A percentile compares a stretch with the other conserved stretches of the same genome.
Evolutionary conservation across 106 monocot species (phyloP).

Genomic region (Triglochin maritima): DNA sequence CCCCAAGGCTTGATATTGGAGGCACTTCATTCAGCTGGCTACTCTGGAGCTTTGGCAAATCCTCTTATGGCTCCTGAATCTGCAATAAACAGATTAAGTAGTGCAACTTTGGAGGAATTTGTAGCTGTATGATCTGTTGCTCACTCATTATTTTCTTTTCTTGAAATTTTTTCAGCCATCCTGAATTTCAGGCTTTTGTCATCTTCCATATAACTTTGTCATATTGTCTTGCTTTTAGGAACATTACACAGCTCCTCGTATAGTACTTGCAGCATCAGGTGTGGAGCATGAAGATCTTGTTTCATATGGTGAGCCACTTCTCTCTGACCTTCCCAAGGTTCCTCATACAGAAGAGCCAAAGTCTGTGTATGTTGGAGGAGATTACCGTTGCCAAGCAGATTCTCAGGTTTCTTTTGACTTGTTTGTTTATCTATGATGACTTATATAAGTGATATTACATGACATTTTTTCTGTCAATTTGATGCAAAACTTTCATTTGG

Average conservation of each 20-base stretch:
- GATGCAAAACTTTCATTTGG: slow-evolving; percentile 2
- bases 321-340: slow-evolving; percentile 49
- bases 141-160: neutral
- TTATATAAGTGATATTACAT: neutral
- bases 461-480: neutral
- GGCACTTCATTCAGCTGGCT: slow-evolving; percentile 72
- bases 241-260: slow-evolving; percentile 56
- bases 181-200: no score
- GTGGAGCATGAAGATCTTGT: slow-evolving; percentile 75
- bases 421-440: neutral
- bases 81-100: slow-evolving; percentile 37
- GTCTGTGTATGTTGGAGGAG: slow-evolving; percentile 64
- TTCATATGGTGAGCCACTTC: slow-evolving; percentile 51
- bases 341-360: slow-evolving; percentile 43
- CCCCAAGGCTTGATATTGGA: slow-evolving; percentile 63
- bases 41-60: slow-evolving; percentile 64
- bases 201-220: neutral
- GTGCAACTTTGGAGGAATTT: slow-evolving; percentile 44
- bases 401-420: slow-evolving; percentile 23
- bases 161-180: neutral
- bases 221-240: slow-evolving; percentile 24
- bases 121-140: slow-evolving; percentile 38
- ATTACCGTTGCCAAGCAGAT: slow-evolving; percentile 60
- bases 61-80: slow-evolving; percentile 60
- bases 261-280: slow-evolving; percentile 73